Evolutionary conservation across 78 protist genomes (phyloP), one percentile per base, ranked within the genome.

Genomic region (Capsaspora owczarzaki): DNA sequence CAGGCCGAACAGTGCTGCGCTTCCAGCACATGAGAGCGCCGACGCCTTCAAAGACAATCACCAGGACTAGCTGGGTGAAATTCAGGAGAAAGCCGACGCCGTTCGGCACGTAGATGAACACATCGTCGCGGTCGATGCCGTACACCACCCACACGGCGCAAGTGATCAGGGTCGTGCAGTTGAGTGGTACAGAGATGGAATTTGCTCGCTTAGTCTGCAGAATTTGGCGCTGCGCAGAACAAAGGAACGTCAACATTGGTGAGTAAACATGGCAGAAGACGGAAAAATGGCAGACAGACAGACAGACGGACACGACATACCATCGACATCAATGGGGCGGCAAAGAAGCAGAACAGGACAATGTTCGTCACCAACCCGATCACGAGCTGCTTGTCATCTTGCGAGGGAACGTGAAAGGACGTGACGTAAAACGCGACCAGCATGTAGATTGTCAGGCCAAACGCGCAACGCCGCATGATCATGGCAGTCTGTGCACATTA

Each of bases 61-160:
- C n/a, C n/a, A n/a, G n/a, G n/a, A n/a, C n/a, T n/a, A n/a, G n/a
- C n/a, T n/a, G n/a, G n/a, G n/a, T n/a, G n/a, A n/a, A n/a, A n/a
- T n/a, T n/a, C n/a, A n/a, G n/a, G n/a, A n/a, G n/a, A n/a, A n/a
- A n/a, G n/a, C 66, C 66, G 66, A 56, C 25, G 4, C 66, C 66
- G 66, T 56, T 56, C 8, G 66, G 66, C 66, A 56, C 66, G n/a
- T 56, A 56, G 66, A 56, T 56, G 66, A 56, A 56, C 33, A 29
- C 33, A 29, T 56, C 66, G 10, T 16, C 25, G 33, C 25, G 12
- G 66, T 29, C 66, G 4, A 56, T 25, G 2, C 66, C 66, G 14
- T 56, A 56, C 8, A 6, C 66, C 35, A 56, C 66, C 66, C 66
- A 56, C 66, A 56, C 33, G 10, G n/a, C 66, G n/a, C 66, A 56